phyloP scores from a whole-genome alignment of 225 moss, liverwort and hornwort genomes.

The Sphagnum tenellum region DNA sequence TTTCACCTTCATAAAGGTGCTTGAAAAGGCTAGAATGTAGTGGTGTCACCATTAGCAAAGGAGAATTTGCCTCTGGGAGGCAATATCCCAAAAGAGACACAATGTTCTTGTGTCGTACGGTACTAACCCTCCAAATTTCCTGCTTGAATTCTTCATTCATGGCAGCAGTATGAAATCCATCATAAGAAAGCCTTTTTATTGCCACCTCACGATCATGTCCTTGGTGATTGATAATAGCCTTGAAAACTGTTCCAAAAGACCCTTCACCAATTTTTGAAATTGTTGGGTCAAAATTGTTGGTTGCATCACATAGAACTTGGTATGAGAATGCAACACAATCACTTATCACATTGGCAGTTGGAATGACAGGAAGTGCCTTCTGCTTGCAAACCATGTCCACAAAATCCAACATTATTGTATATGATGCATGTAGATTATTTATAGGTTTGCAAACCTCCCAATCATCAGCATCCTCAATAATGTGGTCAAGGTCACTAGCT shows the following conservation, averaged over 20 bases:
- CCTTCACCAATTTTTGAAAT: not conserved
- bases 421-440: too few relatives aligned
- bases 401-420: too few relatives aligned
- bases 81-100: not conserved
- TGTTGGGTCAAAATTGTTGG: not conserved
- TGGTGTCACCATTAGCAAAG: not conserved
- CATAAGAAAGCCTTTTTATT: not conserved
- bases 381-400: too few relatives aligned
- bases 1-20: not conserved
- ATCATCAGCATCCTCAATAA: too few relatives aligned
- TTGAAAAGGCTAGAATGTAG: constrained; percentile 1
- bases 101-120: constrained; percentile 1
- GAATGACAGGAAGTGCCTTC: not conserved
- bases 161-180: too few relatives aligned
- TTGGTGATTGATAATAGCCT: not conserved
- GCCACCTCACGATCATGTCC: not conserved
- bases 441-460: too few relatives aligned
- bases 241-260: not conserved
- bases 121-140: not conserved
- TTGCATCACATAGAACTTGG: not conserved
- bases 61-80: not conserved
- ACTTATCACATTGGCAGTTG: not conserved
- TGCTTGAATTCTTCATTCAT: not conserved
- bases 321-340: not conserved
- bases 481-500: too few relatives aligned